Conservation (phyloP, 225 moss, liverwort and hornwort genomes). For the Climacium dendroides region DNA sequence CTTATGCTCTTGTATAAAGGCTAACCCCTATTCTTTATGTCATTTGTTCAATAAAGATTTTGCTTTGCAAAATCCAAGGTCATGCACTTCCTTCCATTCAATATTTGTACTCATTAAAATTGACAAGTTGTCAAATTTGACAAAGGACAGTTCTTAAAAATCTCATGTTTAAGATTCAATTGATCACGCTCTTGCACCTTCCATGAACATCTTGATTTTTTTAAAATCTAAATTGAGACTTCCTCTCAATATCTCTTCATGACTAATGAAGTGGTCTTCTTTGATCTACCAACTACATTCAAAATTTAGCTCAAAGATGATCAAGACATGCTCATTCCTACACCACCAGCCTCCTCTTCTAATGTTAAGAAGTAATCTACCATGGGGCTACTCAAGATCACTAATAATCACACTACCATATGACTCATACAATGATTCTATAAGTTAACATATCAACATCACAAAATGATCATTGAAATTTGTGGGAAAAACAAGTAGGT, state of each 20-base stretch:
- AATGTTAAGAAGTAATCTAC: fast-evolving
- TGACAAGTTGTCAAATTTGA: background rate
- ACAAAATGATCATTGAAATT: background rate
- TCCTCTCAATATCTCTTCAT: background rate
- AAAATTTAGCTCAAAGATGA: background rate
- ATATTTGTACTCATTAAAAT: background rate
- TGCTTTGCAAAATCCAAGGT: background rate
- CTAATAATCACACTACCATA: background rate
- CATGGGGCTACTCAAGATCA: no score
- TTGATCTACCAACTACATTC: fast-evolving
- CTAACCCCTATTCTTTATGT: fast-evolving
- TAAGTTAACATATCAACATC: background rate
- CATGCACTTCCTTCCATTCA: background rate
- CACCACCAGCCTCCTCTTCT: background rate
- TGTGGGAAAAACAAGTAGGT: background rate
- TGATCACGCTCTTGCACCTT: fast-evolving
- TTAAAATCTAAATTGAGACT: background rate
- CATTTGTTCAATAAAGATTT: no score
- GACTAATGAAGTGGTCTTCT: no score
- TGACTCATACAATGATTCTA: background rate
- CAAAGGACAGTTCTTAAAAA: background rate
- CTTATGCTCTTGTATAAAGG: background rate
- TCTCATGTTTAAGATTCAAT: background rate
- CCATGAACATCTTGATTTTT: fast-evolving
- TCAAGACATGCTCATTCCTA: background rate